Evolutionary conservation across 257 asterid species (phyloP).

Genomic region (Euphrasia confusa): DNA sequence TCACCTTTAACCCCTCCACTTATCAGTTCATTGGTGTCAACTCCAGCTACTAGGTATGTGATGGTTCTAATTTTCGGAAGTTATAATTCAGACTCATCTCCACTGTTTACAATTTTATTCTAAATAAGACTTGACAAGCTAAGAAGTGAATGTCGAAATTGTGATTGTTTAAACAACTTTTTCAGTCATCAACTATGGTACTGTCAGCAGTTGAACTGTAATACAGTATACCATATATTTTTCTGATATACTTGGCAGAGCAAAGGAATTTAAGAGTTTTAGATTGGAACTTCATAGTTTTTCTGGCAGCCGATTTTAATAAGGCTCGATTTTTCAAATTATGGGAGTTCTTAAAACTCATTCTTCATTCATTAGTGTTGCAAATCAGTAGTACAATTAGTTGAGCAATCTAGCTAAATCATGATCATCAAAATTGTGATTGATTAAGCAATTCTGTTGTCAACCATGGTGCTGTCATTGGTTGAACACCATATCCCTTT

Average conservation of each 20-base stretch:
- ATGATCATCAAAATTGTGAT: too few relatives aligned
- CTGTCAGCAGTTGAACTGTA: neutral
- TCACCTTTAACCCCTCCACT: constrained; percentile 70
- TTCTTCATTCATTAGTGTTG: too few relatives aligned
- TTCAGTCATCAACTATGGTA: neutral
- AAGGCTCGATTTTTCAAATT: too few relatives aligned
- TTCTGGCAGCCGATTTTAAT: too few relatives aligned
- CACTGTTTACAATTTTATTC: neutral
- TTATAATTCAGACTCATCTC: neutral
- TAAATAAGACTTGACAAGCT: constrained; percentile 9
- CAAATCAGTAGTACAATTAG: too few relatives aligned
- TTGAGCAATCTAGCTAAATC: too few relatives aligned
- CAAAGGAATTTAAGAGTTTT: too few relatives aligned
- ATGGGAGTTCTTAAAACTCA: too few relatives aligned
- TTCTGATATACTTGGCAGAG: constrained; percentile 4
- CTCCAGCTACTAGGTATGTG: constrained; percentile 92
- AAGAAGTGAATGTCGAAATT: constrained; percentile 6
- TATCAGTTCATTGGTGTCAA: constrained; percentile 71
- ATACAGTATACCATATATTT: constrained; percentile 16
- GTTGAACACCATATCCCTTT: too few relatives aligned
- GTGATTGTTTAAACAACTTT: constrained; percentile 2
- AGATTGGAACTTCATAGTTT: too few relatives aligned
- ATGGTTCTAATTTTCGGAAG: constrained; percentile 22
- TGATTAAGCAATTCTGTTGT: too few relatives aligned
- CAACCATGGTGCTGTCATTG: too few relatives aligned